Conservation (phyloP, 106 monocot genomes). For the Allium cepa region DNA sequence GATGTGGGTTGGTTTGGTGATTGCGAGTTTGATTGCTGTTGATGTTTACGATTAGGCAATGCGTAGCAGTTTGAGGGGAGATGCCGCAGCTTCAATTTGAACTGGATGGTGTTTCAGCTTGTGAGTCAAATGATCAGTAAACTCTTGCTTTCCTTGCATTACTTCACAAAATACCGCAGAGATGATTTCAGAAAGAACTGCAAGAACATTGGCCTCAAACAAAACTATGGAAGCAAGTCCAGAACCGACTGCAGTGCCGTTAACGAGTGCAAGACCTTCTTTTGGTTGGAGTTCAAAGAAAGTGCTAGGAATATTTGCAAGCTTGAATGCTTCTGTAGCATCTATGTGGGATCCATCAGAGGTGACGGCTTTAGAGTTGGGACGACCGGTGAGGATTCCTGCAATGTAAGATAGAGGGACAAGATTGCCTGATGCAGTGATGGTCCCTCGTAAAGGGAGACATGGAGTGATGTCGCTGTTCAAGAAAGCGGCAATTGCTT, state of each 20-base stretch:
- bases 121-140: constrained; percentile 88
- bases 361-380: constrained; percentile 47
- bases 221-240: constrained; percentile 82
- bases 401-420: constrained; percentile 97
- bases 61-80: too few species aligned
- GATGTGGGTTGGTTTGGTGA: too few species aligned
- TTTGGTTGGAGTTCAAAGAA: constrained; percentile 97
- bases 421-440: constrained; percentile 92
- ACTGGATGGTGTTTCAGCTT: constrained; percentile 95
- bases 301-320: constrained; percentile 47
- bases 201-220: constrained; percentile 71
- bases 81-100: constrained; percentile 91
- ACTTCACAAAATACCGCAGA: constrained; percentile 85
- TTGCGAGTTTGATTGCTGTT: too few species aligned
- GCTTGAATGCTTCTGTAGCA: constrained; percentile 58
- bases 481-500: constrained; percentile 60
- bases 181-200: constrained; percentile 57
- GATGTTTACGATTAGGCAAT: too few species aligned
- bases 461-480: constrained; percentile 66
- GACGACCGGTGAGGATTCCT: constrained; percentile 73
- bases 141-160: constrained; percentile 96
- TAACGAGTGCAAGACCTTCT: constrained; percentile 89
- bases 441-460: constrained; percentile 85
- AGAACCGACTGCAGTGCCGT: constrained; percentile 94
- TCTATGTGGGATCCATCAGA: constrained; percentile 41